Percentiles rank a stretch among this genome's conserved stretches.
Conservation (phyloP, 306 rosid genomes). For the Quercus suber region DNA sequence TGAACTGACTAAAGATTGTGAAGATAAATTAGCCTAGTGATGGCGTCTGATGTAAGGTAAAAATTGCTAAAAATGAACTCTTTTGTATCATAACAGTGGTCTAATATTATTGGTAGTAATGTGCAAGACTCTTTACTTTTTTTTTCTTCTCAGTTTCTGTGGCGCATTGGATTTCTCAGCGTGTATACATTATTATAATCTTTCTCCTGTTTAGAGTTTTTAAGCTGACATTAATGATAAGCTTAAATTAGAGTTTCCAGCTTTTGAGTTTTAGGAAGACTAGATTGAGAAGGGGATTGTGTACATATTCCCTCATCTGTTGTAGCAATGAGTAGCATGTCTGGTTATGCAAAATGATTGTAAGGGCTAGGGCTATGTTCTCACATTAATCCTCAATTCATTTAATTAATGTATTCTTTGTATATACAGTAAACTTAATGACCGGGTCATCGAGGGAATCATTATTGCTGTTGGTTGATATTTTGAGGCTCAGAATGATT, state of each 20-base stretch:
- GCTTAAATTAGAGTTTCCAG: slow-evolving; percentile 21
- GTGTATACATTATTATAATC: slow-evolving; percentile 28
- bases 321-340: slow-evolving; percentile 12
- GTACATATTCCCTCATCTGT: slow-evolving; percentile 14
- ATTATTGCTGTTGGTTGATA: background rate
- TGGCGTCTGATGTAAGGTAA: slow-evolving; percentile 54
- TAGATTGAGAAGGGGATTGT: slow-evolving; percentile 24
- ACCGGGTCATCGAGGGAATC: background rate
- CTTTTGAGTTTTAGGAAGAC: slow-evolving; percentile 27
- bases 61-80: slow-evolving; percentile 44
- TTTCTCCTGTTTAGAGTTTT: background rate
- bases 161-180: slow-evolving; percentile 44
- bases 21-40: slow-evolving; percentile 72
- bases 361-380: slow-evolving; percentile 6
- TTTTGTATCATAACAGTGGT: slow-evolving; percentile 47
- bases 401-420: background rate
- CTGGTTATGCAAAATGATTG: background rate
- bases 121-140: slow-evolving; percentile 28
- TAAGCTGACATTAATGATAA: background rate
- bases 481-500: background rate
- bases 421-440: slow-evolving; percentile 1
- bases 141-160: slow-evolving; percentile 24
- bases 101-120: slow-evolving; percentile 38
- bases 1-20: slow-evolving; percentile 55
- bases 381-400: slow-evolving; percentile 2